These are phyloP conservation scores for Coemansia sp. DNA, from an alignment of 192 early-diverging fungal species.

Conservation along the genomic window DNA sequence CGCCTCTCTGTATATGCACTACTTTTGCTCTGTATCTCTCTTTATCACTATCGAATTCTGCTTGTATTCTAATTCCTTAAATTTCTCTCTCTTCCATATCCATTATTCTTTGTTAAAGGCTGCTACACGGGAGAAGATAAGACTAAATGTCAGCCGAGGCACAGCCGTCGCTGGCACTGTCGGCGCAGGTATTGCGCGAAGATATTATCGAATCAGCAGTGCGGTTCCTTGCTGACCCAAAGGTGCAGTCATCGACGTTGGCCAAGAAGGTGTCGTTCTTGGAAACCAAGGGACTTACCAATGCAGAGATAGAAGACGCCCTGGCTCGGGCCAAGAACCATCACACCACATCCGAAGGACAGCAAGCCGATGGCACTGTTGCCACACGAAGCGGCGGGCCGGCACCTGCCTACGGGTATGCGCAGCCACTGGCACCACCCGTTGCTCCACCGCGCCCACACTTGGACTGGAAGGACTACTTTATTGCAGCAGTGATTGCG, in stretches of 20 bases:
- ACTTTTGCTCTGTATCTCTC: not conserved
- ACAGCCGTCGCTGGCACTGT: conserved; percentile 12
- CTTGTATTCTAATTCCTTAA: not conserved
- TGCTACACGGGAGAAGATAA: not conserved
- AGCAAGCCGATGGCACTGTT: conserved; percentile 6
- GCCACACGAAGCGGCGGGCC: not conserved
- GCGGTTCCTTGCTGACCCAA: conserved; percentile 90
- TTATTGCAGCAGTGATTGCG: conserved; percentile 83
- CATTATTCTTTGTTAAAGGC: not conserved
- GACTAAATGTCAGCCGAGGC: conserved; percentile 33
- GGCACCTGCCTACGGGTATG: conserved; percentile 37
- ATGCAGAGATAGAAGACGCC: conserved; percentile 90
- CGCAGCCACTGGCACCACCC: conserved; percentile 52
- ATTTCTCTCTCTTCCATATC: not conserved
- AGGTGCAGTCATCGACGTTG: conserved; percentile 84
- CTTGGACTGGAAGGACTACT: conserved; percentile 94
- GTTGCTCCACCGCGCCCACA: conserved; percentile 60
- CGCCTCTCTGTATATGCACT: not conserved
- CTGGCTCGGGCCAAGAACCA: conserved; percentile 61
- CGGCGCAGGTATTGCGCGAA: conserved; percentile 56
- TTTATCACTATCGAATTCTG: not conserved
- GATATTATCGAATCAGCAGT: conserved; percentile 82
- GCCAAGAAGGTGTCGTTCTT: conserved; percentile 95
- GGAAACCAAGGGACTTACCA: conserved; percentile 91
- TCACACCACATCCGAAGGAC: conserved; percentile 23